A percentile compares a stretch with the other conserved stretches of the same genome.
phyloP scores from a whole-genome alignment of 23 red algal genomes.

The Rhodosorus marinus region DNA sequence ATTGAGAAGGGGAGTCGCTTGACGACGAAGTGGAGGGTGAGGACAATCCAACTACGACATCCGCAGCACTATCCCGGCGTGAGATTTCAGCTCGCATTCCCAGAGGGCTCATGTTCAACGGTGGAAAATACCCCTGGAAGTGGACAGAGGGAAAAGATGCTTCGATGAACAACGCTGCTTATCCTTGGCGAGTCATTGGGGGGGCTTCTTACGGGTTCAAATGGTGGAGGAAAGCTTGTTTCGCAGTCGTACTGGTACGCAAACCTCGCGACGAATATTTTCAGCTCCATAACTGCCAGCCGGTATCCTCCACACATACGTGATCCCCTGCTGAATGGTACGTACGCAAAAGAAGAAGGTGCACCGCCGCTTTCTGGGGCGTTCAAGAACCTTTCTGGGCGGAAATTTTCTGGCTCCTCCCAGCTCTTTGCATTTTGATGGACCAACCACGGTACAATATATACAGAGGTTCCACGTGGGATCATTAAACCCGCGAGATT shows the following conservation, averaged over 20 bases:
- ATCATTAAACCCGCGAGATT: constrained; percentile 30
- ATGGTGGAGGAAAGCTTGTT: no score
- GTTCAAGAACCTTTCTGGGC: constrained; percentile 35
- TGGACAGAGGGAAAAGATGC: no score
- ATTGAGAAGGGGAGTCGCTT: no score
- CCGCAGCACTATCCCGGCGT: no score
- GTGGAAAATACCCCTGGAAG: no score
- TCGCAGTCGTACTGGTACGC: constrained; percentile 18
- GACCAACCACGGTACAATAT: constrained; percentile 83
- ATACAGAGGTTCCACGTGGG: constrained; percentile 28
- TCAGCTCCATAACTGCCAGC: constrained; percentile 75
- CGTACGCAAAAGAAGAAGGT: constrained; percentile 47
- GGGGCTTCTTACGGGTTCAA: no score
- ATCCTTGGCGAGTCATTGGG: no score
- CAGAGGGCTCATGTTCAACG: no score
- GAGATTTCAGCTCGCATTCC: no score
- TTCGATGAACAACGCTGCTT: no score
- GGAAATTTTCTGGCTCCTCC: constrained; percentile 44
- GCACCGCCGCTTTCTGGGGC: constrained; percentile 43
- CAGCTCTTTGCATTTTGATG: constrained; percentile 71
- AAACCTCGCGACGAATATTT: constrained; percentile 30
- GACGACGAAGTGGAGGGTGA: no score
- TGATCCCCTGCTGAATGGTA: constrained; percentile 73
- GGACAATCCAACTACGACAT: no score
- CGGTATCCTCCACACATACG: constrained; percentile 80